Evolutionary conservation across 768 basidiomycete species (phyloP), one percentile per base, ranked within the genome.

Genomic region (Hebeloma cylindrosporum): DNA sequence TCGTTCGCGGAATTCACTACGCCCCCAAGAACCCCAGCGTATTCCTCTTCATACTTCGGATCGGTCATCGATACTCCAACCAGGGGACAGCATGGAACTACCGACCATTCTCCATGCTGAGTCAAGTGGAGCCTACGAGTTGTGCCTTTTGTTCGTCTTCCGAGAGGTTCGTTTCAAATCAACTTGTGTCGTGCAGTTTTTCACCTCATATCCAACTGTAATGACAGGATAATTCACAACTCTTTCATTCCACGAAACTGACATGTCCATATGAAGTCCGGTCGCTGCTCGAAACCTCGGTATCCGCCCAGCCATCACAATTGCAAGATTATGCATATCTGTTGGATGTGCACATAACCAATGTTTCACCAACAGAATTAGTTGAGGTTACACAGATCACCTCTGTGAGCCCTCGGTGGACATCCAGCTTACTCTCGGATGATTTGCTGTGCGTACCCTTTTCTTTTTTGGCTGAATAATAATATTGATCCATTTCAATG

Each of bases 341-440:
- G 5, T 41, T 88, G 20, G 70, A 75, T 41, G 50, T 87, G 7
- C 77, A 82, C 50, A 53, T 88, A 5, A 73, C 73, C 38, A 88
- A 87, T 57, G 44, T 71, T 0, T 68, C 69, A 0, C 58, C 65
- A 14, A 67, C 67, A 3, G 59, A 59, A 17, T 56, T 70, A 11
- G 56, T 88, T 23, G 54, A 61, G 11, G 51, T 93, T 13, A 71
- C 70, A 3, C 82, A 88, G 52, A 54, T 93, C 5, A 76, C 74
- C 3, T 72, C 78, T 20, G 50, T 90, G 38, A 91, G 90, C 53
- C 79, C 88, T 1, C 66, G 69, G 4, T 93, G 92, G 92, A 61
- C 62, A 30, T 82, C 78, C 48, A 60, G 61, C 2, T 56, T 74
- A 5, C 41, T 76, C n/a, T 51, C 63, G 2, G 60, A 67, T 7